A percentile compares a stretch with the other conserved stretches of the same genome.
Evolutionary conservation across 345 rosid species (phyloP).

Genomic region (Angophora floribunda): DNA sequence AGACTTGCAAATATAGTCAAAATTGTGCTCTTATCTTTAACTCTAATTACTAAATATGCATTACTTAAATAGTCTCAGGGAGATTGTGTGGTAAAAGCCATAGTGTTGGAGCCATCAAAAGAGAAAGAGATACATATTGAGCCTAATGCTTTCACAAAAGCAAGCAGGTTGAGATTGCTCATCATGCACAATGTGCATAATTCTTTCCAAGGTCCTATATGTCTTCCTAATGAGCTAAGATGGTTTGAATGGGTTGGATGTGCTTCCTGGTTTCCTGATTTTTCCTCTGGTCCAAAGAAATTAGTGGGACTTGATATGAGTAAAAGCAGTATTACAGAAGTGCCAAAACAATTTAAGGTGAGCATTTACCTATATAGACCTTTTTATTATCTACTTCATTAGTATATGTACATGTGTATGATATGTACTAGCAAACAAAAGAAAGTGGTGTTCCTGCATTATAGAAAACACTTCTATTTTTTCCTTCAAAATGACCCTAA

Average conservation of each 20-base stretch:
- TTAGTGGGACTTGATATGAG: neutral
- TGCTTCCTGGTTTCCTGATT: neutral
- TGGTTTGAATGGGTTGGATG: neutral
- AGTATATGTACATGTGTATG: neutral
- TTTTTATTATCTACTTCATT: neutral
- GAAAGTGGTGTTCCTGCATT: neutral
- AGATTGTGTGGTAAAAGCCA: neutral
- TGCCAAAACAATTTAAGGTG: neutral
- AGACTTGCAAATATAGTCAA: neutral
- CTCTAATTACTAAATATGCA: accelerated
- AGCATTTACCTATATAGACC: neutral
- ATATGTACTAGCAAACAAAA: neutral
- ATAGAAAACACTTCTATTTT: too few species aligned
- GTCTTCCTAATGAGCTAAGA: neutral
- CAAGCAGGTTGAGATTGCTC: neutral
- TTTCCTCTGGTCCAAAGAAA: neutral
- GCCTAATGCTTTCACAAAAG: neutral
- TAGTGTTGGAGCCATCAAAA: accelerated
- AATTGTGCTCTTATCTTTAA: neutral
- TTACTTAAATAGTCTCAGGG: neutral
- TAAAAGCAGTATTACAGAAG: too few species aligned
- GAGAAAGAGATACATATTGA: too few species aligned
- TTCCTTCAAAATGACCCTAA: neutral
- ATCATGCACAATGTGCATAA: accelerated
- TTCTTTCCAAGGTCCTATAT: neutral